Evolutionary conservation across 75 land plant genomes (phyloP).

Genomic region (Adiantum capillusveneris): DNA sequence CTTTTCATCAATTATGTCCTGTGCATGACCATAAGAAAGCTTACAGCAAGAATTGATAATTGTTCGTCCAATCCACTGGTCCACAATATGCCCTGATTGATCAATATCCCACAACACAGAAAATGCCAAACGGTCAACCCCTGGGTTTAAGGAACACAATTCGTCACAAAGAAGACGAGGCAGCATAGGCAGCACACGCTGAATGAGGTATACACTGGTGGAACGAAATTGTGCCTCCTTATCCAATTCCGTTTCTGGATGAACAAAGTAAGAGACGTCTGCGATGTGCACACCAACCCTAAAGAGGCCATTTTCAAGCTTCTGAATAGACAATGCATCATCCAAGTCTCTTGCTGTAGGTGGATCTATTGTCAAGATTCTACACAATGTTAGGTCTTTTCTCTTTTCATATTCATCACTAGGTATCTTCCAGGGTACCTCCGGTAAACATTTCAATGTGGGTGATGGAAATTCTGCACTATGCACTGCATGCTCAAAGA

Average conservation of each 20-base stretch:
- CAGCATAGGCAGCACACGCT: slow-evolving; percentile 66
- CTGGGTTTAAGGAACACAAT: slow-evolving; percentile 70
- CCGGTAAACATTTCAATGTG: slow-evolving; percentile 59
- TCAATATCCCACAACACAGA: slow-evolving; percentile 79
- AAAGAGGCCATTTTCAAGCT: slow-evolving; percentile 29
- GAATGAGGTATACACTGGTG: slow-evolving; percentile 74
- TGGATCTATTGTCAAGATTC: slow-evolving; percentile 85
- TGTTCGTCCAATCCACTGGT: slow-evolving; percentile 85
- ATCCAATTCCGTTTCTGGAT: slow-evolving; percentile 62
- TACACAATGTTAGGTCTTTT: slow-evolving; percentile 54
- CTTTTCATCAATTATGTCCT: slow-evolving; percentile 65
- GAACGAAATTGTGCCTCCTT: slow-evolving; percentile 72
- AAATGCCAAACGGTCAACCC: slow-evolving; percentile 79
- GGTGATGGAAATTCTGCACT: slow-evolving; percentile 55
- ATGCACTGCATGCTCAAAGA: slow-evolving; percentile 66
- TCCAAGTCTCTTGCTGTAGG: slow-evolving; percentile 81
- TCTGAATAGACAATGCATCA: slow-evolving; percentile 90
- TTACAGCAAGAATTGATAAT: slow-evolving; percentile 75
- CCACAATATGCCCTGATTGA: slow-evolving; percentile 42
- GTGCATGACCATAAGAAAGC: slow-evolving; percentile 77
- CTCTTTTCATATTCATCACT: slow-evolving; percentile 43
- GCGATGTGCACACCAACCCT: slow-evolving; percentile 93
- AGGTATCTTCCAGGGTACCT: slow-evolving; percentile 67
- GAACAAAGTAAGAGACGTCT: slow-evolving; percentile 84
- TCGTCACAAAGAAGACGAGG: slow-evolving; percentile 75